Percentiles rank a stretch among this genome's conserved stretches.
Evolutionary conservation across 805 yeast genomes (phyloP).

Genomic region (Kodamaea jinghongensis): DNA sequence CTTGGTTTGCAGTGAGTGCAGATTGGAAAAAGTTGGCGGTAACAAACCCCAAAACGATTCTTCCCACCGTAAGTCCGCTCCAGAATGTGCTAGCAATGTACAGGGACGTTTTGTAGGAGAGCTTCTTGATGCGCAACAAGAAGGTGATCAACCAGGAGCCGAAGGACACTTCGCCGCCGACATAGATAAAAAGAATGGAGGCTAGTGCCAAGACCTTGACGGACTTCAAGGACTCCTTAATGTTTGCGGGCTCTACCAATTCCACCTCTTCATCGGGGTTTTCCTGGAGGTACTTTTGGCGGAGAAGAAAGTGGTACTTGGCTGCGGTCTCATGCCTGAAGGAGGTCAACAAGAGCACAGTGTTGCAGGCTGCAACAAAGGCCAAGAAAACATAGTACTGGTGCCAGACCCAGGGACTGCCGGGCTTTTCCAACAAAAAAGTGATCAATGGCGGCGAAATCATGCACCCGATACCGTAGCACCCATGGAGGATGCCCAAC

Average conservation of each 20-base stretch:
- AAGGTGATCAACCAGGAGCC: slow-evolving; percentile 55
- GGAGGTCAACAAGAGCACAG: slow-evolving; percentile 21
- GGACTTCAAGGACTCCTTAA: slow-evolving; percentile 34
- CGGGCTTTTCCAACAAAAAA: slow-evolving; percentile 33
- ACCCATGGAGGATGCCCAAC: slow-evolving; percentile 51
- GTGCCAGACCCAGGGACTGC: slow-evolving; percentile 47
- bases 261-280: slow-evolving; percentile 5
- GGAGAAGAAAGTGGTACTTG: slow-evolving; percentile 36
- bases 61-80: slow-evolving; percentile 49
- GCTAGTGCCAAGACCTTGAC: slow-evolving; percentile 41
- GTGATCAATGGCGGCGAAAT: slow-evolving; percentile 48
- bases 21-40: slow-evolving; percentile 47
- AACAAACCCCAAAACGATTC: slow-evolving; percentile 49
- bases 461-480: slow-evolving; percentile 54
- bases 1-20: slow-evolving; percentile 45
- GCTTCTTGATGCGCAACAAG: slow-evolving; percentile 37
- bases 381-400: slow-evolving; percentile 42
- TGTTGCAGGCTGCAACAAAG: slow-evolving; percentile 20
- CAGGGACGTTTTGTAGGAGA: slow-evolving; percentile 39
- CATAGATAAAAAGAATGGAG: slow-evolving; percentile 43
- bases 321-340: slow-evolving; percentile 45
- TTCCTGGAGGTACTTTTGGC: slow-evolving; percentile 10
- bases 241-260: slow-evolving; percentile 14
- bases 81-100: slow-evolving; percentile 51
- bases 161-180: slow-evolving; percentile 52